Percentiles rank a stretch among this genome's conserved stretches.
Conservation (phyloP, 2,329 filamentous ascomycete genomes). For the Colletotrichum neosansevieriae region DNA sequence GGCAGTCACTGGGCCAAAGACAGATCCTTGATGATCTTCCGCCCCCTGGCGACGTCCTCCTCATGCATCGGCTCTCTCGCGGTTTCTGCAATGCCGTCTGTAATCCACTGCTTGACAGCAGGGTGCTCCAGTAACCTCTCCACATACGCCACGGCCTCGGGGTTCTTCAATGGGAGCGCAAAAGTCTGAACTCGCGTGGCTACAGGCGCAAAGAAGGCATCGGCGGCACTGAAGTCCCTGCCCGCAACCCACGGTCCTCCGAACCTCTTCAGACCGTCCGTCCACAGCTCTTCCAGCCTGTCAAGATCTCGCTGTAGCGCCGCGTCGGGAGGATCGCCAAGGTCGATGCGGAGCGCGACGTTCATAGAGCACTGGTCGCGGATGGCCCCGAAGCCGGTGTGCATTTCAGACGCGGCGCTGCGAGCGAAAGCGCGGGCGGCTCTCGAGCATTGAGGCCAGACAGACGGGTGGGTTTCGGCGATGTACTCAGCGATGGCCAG, state of each 20-base stretch:
- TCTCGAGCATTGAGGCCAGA: constrained; percentile 54
- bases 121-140: constrained; percentile 50
- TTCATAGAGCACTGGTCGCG: constrained; percentile 58
- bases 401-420: constrained; percentile 60
- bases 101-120: constrained; percentile 54
- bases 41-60: constrained; percentile 21
- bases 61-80: constrained; percentile 47
- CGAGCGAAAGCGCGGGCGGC: constrained; percentile 57
- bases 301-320: constrained; percentile 51
- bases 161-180: constrained; percentile 47
- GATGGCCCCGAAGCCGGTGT: constrained; percentile 56
- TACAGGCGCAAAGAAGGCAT: constrained; percentile 58
- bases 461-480: constrained; percentile 55
- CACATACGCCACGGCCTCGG: constrained; percentile 48
- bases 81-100: constrained; percentile 52
- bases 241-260: constrained; percentile 58
- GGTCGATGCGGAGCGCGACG: constrained; percentile 53
- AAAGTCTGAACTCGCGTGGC: constrained; percentile 55
- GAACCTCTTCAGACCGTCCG: constrained; percentile 53
- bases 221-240: constrained; percentile 51
- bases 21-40: constrained; percentile 28
- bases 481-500: constrained; percentile 62
- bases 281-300: constrained; percentile 53
- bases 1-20: not conserved
- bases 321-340: constrained; percentile 45